Evolutionary conservation across 306 rosid genomes (phyloP).

Genomic region (Quercus variabilis): DNA sequence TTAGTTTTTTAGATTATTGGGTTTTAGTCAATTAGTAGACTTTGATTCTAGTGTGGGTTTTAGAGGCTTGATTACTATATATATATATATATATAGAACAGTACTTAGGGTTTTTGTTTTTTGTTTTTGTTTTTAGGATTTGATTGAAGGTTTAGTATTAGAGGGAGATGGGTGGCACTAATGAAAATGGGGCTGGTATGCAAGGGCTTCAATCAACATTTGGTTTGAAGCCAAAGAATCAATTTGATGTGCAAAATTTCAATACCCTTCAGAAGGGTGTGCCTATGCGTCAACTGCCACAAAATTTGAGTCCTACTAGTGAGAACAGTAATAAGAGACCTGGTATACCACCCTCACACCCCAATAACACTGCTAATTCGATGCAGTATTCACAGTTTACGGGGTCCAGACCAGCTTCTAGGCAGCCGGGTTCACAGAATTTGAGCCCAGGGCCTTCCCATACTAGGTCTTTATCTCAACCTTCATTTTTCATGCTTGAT

Average conservation of each 20-base stretch:
- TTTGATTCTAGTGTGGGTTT: background rate
- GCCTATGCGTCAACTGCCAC: conserved; percentile 22
- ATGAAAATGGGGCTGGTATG: conserved; percentile 32
- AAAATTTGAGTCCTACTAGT: conserved; percentile 32
- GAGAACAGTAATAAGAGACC: conserved; percentile 39
- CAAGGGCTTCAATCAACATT: conserved; percentile 32
- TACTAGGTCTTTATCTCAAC: conserved; percentile 66
- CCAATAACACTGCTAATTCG: conserved; percentile 33
- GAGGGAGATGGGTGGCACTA: conserved; percentile 51
- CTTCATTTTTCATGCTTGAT: conserved; percentile 54
- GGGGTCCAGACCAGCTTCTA: conserved; percentile 34
- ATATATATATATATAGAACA: background rate
- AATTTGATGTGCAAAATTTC: conserved; percentile 37
- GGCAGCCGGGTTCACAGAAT: conserved; percentile 42
- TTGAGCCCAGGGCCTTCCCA: conserved; percentile 52
- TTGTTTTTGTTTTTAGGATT: background rate
- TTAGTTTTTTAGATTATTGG: background rate
- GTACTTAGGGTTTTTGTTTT: conserved; percentile 7
- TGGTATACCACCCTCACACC: conserved; percentile 76
- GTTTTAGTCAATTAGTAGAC: background rate
- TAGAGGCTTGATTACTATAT: background rate
- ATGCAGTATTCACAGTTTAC: conserved; percentile 36
- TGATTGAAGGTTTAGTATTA: background rate
- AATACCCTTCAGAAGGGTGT: conserved; percentile 39
- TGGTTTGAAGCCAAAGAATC: conserved; percentile 33